These are phyloP conservation scores for Syzygium syzygioides DNA, from an alignment of 441 rosid genomes.

Conservation along the genomic window DNA sequence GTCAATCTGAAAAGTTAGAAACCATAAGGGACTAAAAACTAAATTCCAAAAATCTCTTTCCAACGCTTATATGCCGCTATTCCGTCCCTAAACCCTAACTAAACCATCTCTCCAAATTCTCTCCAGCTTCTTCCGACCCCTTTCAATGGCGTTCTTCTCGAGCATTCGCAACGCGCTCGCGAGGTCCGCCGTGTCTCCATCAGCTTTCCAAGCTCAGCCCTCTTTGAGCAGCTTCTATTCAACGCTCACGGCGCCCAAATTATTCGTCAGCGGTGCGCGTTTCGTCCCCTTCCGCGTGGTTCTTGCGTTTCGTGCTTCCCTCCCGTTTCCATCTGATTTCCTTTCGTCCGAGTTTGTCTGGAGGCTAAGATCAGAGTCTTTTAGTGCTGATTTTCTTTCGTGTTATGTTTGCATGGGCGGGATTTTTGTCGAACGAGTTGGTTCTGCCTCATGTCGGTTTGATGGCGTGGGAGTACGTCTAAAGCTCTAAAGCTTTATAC, in stretches of 20 bases:
- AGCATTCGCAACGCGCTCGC: slow-evolving; percentile 30
- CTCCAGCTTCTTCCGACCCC: not conserved
- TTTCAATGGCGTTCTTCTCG: slow-evolving; percentile 50
- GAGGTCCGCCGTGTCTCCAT: slow-evolving; percentile 21
- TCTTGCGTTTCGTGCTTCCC: not conserved
- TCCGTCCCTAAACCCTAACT: not conserved
- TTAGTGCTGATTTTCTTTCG: not conserved
- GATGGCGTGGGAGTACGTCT: not conserved
- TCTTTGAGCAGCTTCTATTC: slow-evolving; percentile 34
- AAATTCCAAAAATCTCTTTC: not conserved
- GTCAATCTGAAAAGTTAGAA: not conserved
- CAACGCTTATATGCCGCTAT: not conserved
- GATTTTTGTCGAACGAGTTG: not conserved
- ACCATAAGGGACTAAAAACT: not conserved
- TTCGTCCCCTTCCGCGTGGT: not conserved
- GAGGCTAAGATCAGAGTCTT: not conserved
- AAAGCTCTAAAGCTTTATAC: too few relatives aligned
- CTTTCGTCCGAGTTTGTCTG: not conserved
- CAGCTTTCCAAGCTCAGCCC: slow-evolving; percentile 20
- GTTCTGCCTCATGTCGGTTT: not conserved
- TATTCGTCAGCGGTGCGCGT: slow-evolving; percentile 61
- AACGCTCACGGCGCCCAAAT: slow-evolving; percentile 73
- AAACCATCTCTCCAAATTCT: not conserved
- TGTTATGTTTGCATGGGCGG: not conserved
- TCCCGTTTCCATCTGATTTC: not conserved